These are phyloP conservation scores for Xylariaceae sp. DNA, from an alignment of 2,329 filamentous ascomycete genomes.

Conservation along the genomic window DNA sequence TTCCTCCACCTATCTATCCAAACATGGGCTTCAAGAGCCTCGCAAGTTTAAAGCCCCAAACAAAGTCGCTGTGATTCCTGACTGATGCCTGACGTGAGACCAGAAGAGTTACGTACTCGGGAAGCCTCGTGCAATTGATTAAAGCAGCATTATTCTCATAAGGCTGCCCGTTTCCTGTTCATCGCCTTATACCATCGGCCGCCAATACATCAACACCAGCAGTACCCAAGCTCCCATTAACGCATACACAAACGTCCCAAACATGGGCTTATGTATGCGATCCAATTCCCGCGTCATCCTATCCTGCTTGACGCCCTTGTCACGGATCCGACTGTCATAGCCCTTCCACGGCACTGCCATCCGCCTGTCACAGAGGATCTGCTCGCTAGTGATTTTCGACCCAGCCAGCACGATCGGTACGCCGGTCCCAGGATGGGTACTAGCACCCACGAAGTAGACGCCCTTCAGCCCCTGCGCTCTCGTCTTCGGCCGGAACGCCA, in stretches of 20 bases:
- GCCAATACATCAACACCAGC: conserved; percentile 6
- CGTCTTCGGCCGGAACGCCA: conserved; percentile 61
- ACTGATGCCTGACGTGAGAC: no score
- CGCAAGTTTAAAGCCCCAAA: no score
- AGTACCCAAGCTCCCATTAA: background rate
- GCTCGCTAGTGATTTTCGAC: conserved; percentile 52
- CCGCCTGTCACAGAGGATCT: conserved; percentile 34
- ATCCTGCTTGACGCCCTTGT: background rate
- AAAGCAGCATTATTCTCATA: no score
- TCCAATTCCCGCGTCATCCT: conserved; percentile 12
- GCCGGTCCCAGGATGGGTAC: conserved; percentile 71
- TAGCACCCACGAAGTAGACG: conserved; percentile 70
- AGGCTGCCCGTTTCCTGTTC: no score
- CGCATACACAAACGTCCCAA: background rate
- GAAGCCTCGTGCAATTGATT: no score
- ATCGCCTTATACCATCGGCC: conserved; percentile 3
- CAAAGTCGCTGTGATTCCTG: no score
- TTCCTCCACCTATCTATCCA: no score
- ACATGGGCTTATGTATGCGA: conserved; percentile 9
- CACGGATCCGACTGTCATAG: no score
- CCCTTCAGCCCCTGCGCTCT: conserved; percentile 43
- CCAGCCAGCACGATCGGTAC: conserved; percentile 71
- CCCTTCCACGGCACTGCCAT: conserved; percentile 26
- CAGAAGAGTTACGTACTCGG: no score
- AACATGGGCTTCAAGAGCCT: no score